Conservation (phyloP, 805 yeast genomes). For the Suhomyces emberorum region DNA sequence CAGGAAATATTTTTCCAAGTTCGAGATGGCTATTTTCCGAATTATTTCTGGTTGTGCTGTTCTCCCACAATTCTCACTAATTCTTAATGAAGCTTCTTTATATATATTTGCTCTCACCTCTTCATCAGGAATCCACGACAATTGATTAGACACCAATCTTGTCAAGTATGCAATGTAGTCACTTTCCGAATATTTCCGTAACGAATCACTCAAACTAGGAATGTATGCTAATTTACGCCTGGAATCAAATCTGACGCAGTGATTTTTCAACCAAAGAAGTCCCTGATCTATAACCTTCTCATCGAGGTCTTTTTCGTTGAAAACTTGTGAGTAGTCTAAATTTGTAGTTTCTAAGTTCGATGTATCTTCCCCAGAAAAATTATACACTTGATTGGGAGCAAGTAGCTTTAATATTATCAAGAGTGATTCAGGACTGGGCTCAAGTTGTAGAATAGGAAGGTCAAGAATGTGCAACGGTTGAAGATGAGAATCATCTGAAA, state of each 20-base stretch:
- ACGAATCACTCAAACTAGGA: constrained; percentile 24
- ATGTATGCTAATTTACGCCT: constrained; percentile 19
- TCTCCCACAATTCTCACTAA: constrained; percentile 82
- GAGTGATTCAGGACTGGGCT: constrained; percentile 49
- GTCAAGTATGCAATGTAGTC: constrained; percentile 50
- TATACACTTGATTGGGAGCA: constrained; percentile 46
- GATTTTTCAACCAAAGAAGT: constrained; percentile 42
- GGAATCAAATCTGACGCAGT: constrained; percentile 32
- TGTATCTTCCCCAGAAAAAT: constrained; percentile 38
- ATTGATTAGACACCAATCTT: constrained; percentile 43
- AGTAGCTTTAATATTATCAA: constrained; percentile 45
- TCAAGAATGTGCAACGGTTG: constrained; percentile 53
- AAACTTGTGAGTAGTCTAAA: constrained; percentile 15
- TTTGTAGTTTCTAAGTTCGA: constrained; percentile 3
- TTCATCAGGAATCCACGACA: constrained; percentile 43
- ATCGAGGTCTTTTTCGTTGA: constrained; percentile 34
- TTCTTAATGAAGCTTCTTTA: constrained; percentile 56
- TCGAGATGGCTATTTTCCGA: constrained; percentile 53
- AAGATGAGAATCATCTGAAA: constrained; percentile 17
- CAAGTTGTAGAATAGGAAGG: constrained; percentile 47
- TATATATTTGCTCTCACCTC: constrained; percentile 41
- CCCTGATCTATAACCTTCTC: constrained; percentile 20
- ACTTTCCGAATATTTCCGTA: constrained; percentile 25
- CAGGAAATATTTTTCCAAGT: constrained; percentile 15
- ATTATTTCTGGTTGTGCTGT: constrained; percentile 73